These are phyloP conservation scores for Penicillium hesseltinei DNA, from an alignment of 2,329 filamentous ascomycete species.

Conservation along the genomic window DNA sequence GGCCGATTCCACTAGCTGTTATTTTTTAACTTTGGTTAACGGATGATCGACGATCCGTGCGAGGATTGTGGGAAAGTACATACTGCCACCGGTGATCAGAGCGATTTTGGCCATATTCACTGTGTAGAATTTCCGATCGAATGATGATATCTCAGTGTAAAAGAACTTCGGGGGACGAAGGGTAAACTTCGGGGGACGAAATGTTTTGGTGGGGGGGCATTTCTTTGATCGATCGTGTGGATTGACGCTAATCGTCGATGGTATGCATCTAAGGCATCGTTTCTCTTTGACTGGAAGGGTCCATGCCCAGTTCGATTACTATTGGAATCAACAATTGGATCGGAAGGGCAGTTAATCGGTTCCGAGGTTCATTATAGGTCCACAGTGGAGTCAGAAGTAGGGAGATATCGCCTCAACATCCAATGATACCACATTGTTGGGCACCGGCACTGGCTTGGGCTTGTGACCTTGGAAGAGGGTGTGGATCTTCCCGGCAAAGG, in stretches of 20 bases:
- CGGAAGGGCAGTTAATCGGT: neutral
- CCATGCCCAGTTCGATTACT: neutral
- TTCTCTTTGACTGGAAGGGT: neutral
- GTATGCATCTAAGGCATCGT: neutral
- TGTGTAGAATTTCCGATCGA: neutral
- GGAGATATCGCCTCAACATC: neutral
- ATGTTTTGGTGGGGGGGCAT: neutral
- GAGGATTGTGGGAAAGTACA: neutral
- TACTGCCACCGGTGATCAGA: conserved; percentile 16
- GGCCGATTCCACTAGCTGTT: conserved; percentile 45
- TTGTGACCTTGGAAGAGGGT: no score
- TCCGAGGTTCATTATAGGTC: neutral
- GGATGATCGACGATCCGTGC: neutral
- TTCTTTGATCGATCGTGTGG: neutral
- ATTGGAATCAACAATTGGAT: neutral
- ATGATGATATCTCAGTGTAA: neutral
- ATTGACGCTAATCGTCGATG: neutral
- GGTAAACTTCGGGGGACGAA: neutral
- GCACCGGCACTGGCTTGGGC: neutral
- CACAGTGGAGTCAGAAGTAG: neutral
- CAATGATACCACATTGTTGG: neutral
- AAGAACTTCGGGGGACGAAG: neutral
- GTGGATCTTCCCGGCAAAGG: neutral
- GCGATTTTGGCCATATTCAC: conserved; percentile 3
- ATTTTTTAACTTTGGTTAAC: neutral